A percentile compares a stretch with the other conserved stretches of the same genome.
phyloP scores from a whole-genome alignment of 2,329 filamentous ascomycete genomes.

The Periconia sp. region DNA sequence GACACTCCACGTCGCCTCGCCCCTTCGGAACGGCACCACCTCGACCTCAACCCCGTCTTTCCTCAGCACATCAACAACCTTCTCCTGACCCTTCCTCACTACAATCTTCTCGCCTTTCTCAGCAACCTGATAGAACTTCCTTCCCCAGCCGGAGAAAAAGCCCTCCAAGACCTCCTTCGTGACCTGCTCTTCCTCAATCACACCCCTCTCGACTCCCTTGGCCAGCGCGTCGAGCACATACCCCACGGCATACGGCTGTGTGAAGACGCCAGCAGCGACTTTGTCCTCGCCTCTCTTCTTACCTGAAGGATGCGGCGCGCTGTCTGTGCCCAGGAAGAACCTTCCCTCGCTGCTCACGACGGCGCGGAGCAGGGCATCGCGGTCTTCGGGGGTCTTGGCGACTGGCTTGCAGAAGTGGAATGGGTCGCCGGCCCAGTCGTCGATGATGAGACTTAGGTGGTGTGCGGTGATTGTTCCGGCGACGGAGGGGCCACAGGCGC shows the following conservation, averaged over 20 bases:
- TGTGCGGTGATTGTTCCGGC: slow-evolving; percentile 83
- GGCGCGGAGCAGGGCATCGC: slow-evolving; percentile 70
- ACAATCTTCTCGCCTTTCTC: slow-evolving; percentile 55
- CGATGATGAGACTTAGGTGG: slow-evolving; percentile 77
- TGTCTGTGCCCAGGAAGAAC: slow-evolving; percentile 75
- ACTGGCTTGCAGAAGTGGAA: slow-evolving; percentile 79
- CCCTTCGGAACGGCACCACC: slow-evolving; percentile 67
- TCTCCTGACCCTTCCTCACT: slow-evolving; percentile 58
- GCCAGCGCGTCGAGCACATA: slow-evolving; percentile 68
- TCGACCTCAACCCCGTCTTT: slow-evolving; percentile 56
- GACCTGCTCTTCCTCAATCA: slow-evolving; percentile 57
- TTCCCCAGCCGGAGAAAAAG: slow-evolving; percentile 60
- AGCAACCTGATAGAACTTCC: slow-evolving; percentile 59
- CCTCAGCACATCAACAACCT: slow-evolving; percentile 57
- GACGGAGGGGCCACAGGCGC: slow-evolving; percentile 74
- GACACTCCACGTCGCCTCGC: slow-evolving; percentile 61
- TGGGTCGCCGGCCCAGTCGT: slow-evolving; percentile 69
- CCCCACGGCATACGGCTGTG: slow-evolving; percentile 70
- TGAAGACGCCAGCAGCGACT: slow-evolving; percentile 73
- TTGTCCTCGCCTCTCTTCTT: slow-evolving; percentile 60
- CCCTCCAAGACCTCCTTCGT: slow-evolving; percentile 57
- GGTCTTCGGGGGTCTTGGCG: slow-evolving; percentile 66
- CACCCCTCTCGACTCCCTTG: slow-evolving; percentile 59
- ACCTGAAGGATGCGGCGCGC: slow-evolving; percentile 66
- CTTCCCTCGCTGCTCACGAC: slow-evolving; percentile 53